Evolutionary conservation across 495 filamentous ascomycete genomes (phyloP), one percentile per base, ranked within the genome.

Genomic region (Neurospora sp.): DNA sequence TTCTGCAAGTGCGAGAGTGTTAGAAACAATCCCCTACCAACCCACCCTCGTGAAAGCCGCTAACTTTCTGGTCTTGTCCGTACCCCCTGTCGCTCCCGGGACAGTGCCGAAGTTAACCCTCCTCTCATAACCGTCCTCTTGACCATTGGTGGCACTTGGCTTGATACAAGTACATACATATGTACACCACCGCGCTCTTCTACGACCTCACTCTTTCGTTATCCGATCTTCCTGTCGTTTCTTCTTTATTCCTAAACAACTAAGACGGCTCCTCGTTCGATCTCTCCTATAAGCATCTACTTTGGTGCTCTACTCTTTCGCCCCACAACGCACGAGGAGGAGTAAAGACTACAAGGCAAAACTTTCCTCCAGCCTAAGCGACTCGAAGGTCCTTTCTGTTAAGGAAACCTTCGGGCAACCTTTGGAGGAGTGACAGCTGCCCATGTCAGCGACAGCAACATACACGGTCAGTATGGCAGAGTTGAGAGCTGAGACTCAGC

Each of bases 401-500:
- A 41, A 71, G 76, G 73, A 74, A 76, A 72, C 53, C 42, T 73
- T 44, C 74, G 72, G 48, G 68, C 42, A 72, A 72, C 68, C 71
- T 71, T 68, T 59, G 73, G 69, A 72, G 71, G 78, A 81, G 78
- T 80, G 82, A 80, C 73, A 83, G 80, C 81, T 72, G 82, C 81
- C 80, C 84, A 86, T 86, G 84, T 85, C 84, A 80, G 81, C 85
- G 79, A 85, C 85, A 81, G 82, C 83, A 73, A 85, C 84, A 73
- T 85, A 86, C 77, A 82, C 83, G 83, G 82, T 82, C 78, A 83
- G 82, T 80, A 86, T 86, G 85, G 83, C 85, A 85, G 85, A 86
- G 80, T 78, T 86, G 82, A 86, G 84, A 83, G 80, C 78, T 76
- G 85, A 86, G 79, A 79, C 84, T 76, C 80, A 81, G 76, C 84